Evolutionary conservation across 495 filamentous ascomycete genomes (phyloP).

Genomic region (Aspergillus hancockii): DNA sequence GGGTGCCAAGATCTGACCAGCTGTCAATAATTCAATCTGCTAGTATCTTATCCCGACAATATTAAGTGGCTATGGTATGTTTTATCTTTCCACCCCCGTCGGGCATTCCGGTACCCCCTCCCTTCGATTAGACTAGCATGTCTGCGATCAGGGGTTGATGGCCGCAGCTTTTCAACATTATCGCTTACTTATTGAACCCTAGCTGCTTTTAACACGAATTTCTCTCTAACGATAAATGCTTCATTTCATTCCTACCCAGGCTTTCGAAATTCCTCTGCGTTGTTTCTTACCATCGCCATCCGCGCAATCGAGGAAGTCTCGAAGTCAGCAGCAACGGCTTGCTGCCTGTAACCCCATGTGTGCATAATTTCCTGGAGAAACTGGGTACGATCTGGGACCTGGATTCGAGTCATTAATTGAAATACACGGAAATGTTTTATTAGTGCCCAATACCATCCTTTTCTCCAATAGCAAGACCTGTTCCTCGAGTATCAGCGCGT

Average conservation of each 20-base stretch:
- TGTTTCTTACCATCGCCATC: background rate
- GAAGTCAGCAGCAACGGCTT: background rate
- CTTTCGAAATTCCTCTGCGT: background rate
- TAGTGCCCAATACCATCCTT: conserved; percentile 1
- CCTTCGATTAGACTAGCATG: background rate
- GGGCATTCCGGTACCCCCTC: conserved; percentile 11
- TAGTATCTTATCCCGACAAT: background rate
- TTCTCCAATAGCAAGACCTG: background rate
- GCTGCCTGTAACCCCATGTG: background rate
- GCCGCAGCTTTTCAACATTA: conserved; percentile 3
- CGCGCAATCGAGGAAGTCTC: background rate
- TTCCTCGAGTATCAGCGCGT: background rate
- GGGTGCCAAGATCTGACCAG: conserved; percentile 6
- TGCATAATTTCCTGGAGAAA: background rate
- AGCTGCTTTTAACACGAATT: background rate
- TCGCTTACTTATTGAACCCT: background rate
- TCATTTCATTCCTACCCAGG: background rate
- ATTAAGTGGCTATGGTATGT: conserved; percentile 14
- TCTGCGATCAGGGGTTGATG: conserved; percentile 14
- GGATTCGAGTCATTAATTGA: background rate
- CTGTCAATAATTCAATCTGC: conserved; percentile 3
- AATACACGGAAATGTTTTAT: conserved; percentile 1
- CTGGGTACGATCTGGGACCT: background rate
- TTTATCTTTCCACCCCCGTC: conserved; percentile 12
- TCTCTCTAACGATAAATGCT: background rate